A percentile compares a stretch with the other conserved stretches of the same genome.
Conservation (phyloP, 495 filamentous ascomycete species). For the Penicillium dipodomyicola region DNA sequence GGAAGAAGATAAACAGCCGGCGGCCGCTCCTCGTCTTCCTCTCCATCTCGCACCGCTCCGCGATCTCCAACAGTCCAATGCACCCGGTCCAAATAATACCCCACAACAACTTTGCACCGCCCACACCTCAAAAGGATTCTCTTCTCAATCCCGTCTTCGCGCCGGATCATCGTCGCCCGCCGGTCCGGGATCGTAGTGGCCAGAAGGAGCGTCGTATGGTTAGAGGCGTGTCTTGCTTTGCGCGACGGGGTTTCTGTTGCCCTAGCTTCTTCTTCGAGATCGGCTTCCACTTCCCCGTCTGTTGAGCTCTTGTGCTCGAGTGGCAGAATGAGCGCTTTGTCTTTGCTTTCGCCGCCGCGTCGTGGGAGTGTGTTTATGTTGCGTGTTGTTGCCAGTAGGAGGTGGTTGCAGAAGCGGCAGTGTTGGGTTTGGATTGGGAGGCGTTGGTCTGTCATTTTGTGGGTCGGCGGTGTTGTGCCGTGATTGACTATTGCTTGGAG, state of each 20-base stretch:
- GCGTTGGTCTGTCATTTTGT: slow-evolving; percentile 14
- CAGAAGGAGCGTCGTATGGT: slow-evolving; percentile 50
- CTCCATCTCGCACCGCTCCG: background rate
- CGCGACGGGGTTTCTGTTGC: background rate
- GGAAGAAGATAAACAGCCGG: slow-evolving; percentile 62
- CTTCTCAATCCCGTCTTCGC: slow-evolving; percentile 75
- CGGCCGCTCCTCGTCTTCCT: slow-evolving; percentile 23
- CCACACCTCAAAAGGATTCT: slow-evolving; percentile 58
- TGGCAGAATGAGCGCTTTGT: slow-evolving; percentile 32
- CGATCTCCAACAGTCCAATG: slow-evolving; percentile 28
- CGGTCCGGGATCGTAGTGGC: slow-evolving; percentile 47
- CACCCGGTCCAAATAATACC: slow-evolving; percentile 52
- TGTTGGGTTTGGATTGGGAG: slow-evolving; percentile 63
- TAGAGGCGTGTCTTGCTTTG: slow-evolving; percentile 5
- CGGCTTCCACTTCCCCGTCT: slow-evolving; percentile 2
- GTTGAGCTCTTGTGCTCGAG: slow-evolving; percentile 13
- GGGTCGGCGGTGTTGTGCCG: background rate
- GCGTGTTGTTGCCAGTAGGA: slow-evolving; percentile 66
- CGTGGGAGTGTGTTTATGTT: slow-evolving; percentile 51
- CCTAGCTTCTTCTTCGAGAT: slow-evolving; percentile 12
- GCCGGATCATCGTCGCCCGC: slow-evolving; percentile 53
- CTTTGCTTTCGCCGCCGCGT: slow-evolving; percentile 37
- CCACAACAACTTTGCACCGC: slow-evolving; percentile 61
- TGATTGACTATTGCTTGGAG: background rate
- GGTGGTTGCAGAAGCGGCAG: slow-evolving; percentile 68